Evolutionary conservation across 2,329 filamentous ascomycete species (phyloP).

Genomic region (Colletotrichum tamarilloi): DNA sequence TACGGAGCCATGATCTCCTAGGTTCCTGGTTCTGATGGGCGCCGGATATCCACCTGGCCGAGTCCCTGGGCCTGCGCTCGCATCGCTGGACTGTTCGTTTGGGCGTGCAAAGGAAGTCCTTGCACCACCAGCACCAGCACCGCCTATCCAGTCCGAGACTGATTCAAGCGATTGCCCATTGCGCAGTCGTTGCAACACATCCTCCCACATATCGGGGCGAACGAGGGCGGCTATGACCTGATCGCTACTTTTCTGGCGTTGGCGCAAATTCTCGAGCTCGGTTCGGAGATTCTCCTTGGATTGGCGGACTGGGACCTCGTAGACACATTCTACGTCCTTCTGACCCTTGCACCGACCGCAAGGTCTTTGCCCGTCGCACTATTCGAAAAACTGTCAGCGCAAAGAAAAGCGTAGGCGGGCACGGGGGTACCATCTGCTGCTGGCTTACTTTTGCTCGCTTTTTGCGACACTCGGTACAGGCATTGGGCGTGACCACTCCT

Average conservation of each 20-base stretch:
- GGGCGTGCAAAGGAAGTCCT: slow-evolving; percentile 44
- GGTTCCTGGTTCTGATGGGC: slow-evolving; percentile 35
- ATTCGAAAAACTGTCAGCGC: slow-evolving; percentile 5
- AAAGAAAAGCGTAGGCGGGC: background rate
- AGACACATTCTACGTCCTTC: slow-evolving; percentile 67
- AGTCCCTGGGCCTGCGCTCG: slow-evolving; percentile 39
- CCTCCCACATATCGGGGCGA: slow-evolving; percentile 62
- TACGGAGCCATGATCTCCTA: slow-evolving; percentile 24
- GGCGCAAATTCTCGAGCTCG: slow-evolving; percentile 68
- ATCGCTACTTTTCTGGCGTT: slow-evolving; percentile 65
- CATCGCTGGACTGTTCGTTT: slow-evolving; percentile 39
- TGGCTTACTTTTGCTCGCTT: slow-evolving; percentile 68
- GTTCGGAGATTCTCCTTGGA: slow-evolving; percentile 71
- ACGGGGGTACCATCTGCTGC: background rate
- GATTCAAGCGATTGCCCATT: slow-evolving; percentile 64
- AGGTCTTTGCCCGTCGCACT: slow-evolving; percentile 70
- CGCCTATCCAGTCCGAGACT: slow-evolving; percentile 66
- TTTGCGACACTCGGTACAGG: slow-evolving; percentile 71
- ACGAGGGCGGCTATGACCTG: slow-evolving; percentile 66
- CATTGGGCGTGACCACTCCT: slow-evolving; percentile 69
- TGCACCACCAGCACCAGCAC: slow-evolving; percentile 44
- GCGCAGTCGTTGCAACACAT: slow-evolving; percentile 64
- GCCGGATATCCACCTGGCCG: slow-evolving; percentile 39
- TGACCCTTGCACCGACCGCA: slow-evolving; percentile 67
- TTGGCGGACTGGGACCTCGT: slow-evolving; percentile 71